Evolutionary conservation across 768 basidiomycete genomes (phyloP).

Genomic region (Cystofilobasidium bisporidii): DNA sequence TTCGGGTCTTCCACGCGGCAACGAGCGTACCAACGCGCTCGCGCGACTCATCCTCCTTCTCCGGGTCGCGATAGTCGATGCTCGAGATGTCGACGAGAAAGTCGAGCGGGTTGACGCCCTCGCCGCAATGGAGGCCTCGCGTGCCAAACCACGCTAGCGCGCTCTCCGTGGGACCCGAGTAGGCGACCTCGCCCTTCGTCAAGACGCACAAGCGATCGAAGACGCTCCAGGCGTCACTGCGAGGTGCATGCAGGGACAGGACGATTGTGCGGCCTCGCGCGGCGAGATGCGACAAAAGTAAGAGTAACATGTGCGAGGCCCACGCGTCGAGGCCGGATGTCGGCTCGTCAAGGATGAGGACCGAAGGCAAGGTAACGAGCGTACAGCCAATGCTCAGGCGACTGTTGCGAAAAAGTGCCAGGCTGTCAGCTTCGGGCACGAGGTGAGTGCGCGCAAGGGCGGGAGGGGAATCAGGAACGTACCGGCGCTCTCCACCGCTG

Average conservation of each 20-base stretch:
- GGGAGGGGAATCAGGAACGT: constrained; percentile 39
- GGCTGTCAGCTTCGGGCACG: not conserved
- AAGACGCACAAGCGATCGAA: constrained; percentile 56
- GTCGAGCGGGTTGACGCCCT: constrained; percentile 45
- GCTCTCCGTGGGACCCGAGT: constrained; percentile 41
- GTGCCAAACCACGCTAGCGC: constrained; percentile 42
- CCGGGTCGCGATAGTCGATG: constrained; percentile 43
- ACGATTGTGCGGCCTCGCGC: constrained; percentile 45
- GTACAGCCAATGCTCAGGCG: constrained; percentile 49
- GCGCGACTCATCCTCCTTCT: constrained; percentile 40
- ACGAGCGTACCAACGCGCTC: constrained; percentile 40
- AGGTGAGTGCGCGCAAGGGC: not conserved
- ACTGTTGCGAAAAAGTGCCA: constrained; percentile 10
- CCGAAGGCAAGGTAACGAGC: constrained; percentile 53
- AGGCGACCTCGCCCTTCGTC: constrained; percentile 47
- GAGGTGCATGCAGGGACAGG: constrained; percentile 61
- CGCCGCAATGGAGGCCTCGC: constrained; percentile 37
- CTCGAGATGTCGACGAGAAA: constrained; percentile 44
- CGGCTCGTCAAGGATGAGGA: constrained; percentile 51
- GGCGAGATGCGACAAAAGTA: constrained; percentile 36
- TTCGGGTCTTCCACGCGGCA: constrained; percentile 38
- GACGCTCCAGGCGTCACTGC: constrained; percentile 51
- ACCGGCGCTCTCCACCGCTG: constrained; percentile 59
- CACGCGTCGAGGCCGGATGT: constrained; percentile 36
- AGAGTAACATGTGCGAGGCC: constrained; percentile 38